Evolutionary conservation across 371 early-diverging fungal genomes (phyloP).

Genomic region (Nematocida displodere): DNA sequence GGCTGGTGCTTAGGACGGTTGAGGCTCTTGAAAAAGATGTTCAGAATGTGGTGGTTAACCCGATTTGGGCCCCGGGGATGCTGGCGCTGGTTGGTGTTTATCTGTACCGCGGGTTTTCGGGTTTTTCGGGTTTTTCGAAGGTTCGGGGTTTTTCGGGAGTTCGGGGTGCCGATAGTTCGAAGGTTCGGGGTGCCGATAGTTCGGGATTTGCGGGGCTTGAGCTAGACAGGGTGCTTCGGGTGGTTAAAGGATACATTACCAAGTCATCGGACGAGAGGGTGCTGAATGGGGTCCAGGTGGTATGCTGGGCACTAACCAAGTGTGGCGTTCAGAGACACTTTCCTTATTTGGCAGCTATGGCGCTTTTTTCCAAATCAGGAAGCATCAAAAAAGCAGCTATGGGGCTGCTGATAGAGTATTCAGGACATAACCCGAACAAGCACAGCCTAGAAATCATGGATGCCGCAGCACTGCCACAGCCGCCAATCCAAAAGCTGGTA

Average conservation of each 20-base stretch:
- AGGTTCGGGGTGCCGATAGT: too few species aligned
- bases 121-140: neutral
- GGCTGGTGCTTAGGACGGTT: conserved; percentile 3
- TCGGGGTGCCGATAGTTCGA: too few species aligned
- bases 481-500: neutral
- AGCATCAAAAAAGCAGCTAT: neutral
- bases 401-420: conserved; percentile 32
- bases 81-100: conserved; percentile 9
- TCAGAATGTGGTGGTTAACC: conserved; percentile 23
- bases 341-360: conserved; percentile 1
- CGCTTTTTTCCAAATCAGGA: neutral
- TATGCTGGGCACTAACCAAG: conserved; percentile 29
- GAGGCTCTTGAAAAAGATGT: conserved; percentile 4
- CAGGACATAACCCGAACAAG: conserved; percentile 7
- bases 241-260: conserved; percentile 4
- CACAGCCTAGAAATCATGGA: conserved; percentile 7
- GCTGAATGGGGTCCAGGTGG: conserved; percentile 19
- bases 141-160: too few species aligned
- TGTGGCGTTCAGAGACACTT: neutral
- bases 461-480: neutral
- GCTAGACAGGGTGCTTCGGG: neutral
- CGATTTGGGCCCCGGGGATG: conserved; percentile 32
- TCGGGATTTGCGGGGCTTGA: too few species aligned
- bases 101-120: neutral
- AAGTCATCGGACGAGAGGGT: conserved; percentile 19